Conservation (phyloP, 2,329 filamentous ascomycete species). For the Alternaria dauci region DNA sequence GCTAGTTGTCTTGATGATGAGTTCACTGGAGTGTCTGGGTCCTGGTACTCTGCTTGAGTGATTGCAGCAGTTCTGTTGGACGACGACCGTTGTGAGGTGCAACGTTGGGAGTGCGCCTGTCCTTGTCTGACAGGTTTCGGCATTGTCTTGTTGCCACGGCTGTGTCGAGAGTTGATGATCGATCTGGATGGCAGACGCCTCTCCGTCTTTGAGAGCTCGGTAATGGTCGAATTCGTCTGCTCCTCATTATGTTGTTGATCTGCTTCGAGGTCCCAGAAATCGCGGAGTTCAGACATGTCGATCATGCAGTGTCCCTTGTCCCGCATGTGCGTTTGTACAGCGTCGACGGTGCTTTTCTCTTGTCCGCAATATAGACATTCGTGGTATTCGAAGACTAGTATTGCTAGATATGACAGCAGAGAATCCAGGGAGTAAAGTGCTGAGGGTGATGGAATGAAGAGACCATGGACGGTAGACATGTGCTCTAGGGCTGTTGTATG, state of each 20-base stretch:
- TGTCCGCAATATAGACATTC: conserved; percentile 12
- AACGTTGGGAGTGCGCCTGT: not conserved
- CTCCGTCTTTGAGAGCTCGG: not conserved
- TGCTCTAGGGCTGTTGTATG: not conserved
- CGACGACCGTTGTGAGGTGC: not conserved
- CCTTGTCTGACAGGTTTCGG: not conserved
- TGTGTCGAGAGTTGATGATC: not conserved
- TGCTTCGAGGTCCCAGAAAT: not conserved
- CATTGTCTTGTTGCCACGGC: not conserved
- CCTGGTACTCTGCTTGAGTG: not conserved
- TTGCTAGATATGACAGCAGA: conserved; percentile 3
- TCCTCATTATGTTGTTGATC: not conserved
- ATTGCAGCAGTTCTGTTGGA: not conserved
- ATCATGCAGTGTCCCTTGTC: conserved; percentile 10
- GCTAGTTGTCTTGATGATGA: not conserved
- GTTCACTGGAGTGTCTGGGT: not conserved
- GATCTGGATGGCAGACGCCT: not conserved
- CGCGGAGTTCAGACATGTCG: not conserved
- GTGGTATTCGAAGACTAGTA: not conserved
- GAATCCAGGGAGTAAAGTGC: not conserved
- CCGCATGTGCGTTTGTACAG: conserved; percentile 14
- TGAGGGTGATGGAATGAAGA: not conserved
- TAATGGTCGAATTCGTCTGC: not conserved
- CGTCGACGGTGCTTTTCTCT: not conserved
- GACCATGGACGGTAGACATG: not conserved